phyloP scores from a whole-genome alignment of 169 alveolate genomes.

The Plasmodium coatneyi region DNA sequence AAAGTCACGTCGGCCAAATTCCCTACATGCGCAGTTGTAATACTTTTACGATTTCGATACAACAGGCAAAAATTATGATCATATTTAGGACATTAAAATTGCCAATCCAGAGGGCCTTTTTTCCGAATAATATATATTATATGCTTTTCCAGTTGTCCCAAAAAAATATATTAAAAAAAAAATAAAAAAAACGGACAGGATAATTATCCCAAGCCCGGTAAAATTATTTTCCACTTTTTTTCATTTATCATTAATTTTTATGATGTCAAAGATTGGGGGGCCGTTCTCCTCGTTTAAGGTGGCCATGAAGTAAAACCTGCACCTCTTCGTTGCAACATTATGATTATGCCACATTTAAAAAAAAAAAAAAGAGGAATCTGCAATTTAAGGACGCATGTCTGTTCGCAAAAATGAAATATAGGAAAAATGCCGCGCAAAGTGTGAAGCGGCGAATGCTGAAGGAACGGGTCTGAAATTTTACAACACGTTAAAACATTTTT shows the following conservation, averaged over 20 bases:
- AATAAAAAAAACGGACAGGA: background rate
- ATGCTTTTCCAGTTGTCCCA: background rate
- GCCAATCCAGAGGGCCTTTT: background rate
- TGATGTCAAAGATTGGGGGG: background rate
- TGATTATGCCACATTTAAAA: background rate
- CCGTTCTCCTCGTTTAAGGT: background rate
- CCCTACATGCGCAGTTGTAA: background rate
- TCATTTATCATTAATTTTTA: background rate
- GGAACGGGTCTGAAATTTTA: background rate
- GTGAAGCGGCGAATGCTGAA: background rate
- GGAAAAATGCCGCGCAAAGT: background rate
- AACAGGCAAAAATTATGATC: background rate
- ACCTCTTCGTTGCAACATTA: background rate
- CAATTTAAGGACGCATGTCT: background rate
- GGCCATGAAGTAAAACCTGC: background rate
- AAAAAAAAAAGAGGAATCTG: too few species aligned
- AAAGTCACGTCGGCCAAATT: background rate
- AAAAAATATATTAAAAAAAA: background rate
- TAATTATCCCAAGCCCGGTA: background rate
- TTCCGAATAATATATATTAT: background rate
- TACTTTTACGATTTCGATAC: background rate
- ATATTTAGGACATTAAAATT: background rate
- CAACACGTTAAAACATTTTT: background rate
- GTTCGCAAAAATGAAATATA: background rate
- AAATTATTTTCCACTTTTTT: background rate